Evolutionary conservation across 805 yeast species (phyloP).

Genomic region (Saccharomycopsis selenospora): DNA sequence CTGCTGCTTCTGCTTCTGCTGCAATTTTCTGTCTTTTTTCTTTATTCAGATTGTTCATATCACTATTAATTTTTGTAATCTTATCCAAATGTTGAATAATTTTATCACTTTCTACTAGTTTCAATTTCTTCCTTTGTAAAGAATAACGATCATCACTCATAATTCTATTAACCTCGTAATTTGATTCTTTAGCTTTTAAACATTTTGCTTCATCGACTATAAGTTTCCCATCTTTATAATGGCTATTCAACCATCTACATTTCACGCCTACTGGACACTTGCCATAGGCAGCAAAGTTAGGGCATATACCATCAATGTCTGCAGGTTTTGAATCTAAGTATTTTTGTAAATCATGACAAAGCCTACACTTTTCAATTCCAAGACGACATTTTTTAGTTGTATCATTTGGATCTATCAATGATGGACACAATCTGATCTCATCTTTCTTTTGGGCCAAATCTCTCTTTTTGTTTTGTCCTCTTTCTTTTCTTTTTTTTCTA

Average conservation of each 20-base stretch:
- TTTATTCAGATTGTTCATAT: conserved; percentile 28
- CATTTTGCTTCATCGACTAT: conserved; percentile 37
- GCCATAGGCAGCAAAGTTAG: conserved; percentile 75
- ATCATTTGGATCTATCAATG: conserved; percentile 48
- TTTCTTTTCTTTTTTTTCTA: conserved; percentile 39
- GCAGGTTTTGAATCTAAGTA: conserved; percentile 60
- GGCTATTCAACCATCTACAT: conserved; percentile 84
- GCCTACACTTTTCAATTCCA: conserved; percentile 66
- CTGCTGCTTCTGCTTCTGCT: conserved; percentile 31
- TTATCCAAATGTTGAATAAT: conserved; percentile 61
- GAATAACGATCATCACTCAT: conserved; percentile 35
- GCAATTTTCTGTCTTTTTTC: conserved; percentile 26
- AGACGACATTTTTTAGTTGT: conserved; percentile 43
- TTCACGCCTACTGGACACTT: conserved; percentile 88
- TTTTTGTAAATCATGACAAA: conserved; percentile 61
- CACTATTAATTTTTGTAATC: conserved; percentile 37
- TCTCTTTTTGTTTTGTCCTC: conserved; percentile 83
- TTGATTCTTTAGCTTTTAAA: conserved; percentile 30
- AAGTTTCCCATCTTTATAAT: conserved; percentile 45
- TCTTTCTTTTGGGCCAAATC: conserved; percentile 67
- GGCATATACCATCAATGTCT: conserved; percentile 76
- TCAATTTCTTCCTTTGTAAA: conserved; percentile 46
- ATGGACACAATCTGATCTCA: conserved; percentile 55
- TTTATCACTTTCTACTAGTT: conserved; percentile 48
- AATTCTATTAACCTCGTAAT: conserved; percentile 61